Evolutionary conservation across 148 eudicot genomes (phyloP).

Genomic region (Cornus florida): DNA sequence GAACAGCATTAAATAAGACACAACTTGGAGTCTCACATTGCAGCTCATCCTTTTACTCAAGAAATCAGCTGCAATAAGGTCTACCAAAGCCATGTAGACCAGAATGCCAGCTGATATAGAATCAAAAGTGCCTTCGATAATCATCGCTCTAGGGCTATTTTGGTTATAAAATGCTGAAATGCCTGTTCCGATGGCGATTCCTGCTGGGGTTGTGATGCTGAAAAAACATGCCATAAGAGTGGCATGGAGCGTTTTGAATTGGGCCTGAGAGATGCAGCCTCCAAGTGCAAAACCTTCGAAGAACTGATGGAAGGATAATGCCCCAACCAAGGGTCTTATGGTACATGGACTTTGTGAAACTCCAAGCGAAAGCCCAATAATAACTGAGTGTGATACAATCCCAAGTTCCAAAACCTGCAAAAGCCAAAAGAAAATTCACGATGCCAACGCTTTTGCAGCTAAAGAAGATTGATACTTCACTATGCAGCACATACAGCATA

Average conservation of each 20-base stretch:
- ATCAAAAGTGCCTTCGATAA: constrained; percentile 78
- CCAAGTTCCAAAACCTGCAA: constrained; percentile 67
- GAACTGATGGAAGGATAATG: constrained; percentile 67
- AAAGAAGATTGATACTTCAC: background rate
- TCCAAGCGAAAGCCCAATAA: constrained; percentile 66
- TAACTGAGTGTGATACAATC: constrained; percentile 63
- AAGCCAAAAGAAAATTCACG: background rate
- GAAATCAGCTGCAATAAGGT: constrained; percentile 95
- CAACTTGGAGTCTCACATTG: constrained; percentile 70
- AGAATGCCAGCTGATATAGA: constrained; percentile 91
- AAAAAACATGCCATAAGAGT: constrained; percentile 86
- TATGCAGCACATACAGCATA: background rate
- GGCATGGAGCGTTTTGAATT: constrained; percentile 50
- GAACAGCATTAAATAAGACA: constrained; percentile 74
- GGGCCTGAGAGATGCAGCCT: constrained; percentile 87
- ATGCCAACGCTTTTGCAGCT: too few species aligned
- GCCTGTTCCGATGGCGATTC: constrained; percentile 70
- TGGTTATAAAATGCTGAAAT: constrained; percentile 70
- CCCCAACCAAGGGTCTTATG: constrained; percentile 54
- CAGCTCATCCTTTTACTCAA: constrained; percentile 95
- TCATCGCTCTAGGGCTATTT: constrained; percentile 66
- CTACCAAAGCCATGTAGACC: constrained; percentile 92
- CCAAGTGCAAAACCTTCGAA: constrained; percentile 77
- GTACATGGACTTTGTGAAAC: constrained; percentile 71
- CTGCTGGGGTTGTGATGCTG: constrained; percentile 76